Evolutionary conservation across 805 yeast species (phyloP), one percentile per base, ranked within the genome.

Genomic region (Yarrowia divulgata): DNA sequence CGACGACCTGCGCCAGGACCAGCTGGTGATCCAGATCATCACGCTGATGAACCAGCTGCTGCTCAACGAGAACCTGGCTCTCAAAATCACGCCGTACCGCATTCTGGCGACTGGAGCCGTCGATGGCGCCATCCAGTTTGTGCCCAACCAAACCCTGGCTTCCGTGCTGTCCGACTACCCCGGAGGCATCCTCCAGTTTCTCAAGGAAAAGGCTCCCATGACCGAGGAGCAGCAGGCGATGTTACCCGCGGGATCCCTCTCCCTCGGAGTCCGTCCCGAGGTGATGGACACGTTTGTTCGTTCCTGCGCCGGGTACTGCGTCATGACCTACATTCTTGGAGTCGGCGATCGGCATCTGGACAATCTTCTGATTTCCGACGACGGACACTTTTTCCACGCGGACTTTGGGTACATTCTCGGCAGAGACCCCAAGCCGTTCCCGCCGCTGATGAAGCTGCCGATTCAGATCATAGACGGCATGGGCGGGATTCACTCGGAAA

Each of bases 271-370:
- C 0, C 81, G 83, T 12, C 79, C 87, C 0, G 85, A 85, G 72
- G 91, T 88, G 0, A 91, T 95, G 97, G 98, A 95, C 74, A 94
- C 90, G 72, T 95, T 91, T 79, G 94, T 95, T 8, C 87, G 93
- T 72, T 91, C 97, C 2, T 92, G 98, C 77, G 98, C 99, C 32
- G 99, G 99, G 0, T 95, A 95, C 76, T 95, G 98, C 81, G 98
- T 95, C 0, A 90, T 95, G 32, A 95, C 99, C 0, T 95, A 95
- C 74, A 81, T 95, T 9, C 80, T 95, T 14, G 99, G 99, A 7
- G 98, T 95, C 9, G 99, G 99, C 16, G 99, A 95, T 79, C 85
- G 99, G 69, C 99, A 95, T 81, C 81, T 95, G 72, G 99, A 95
- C 75, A 95, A 95, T 75, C 80, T 95, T 72, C 82, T 95, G 55